Percentiles rank a stretch among this genome's conserved stretches.
phyloP scores from a whole-genome alignment of 177 flowering plant genomes.

The Vitis hybrid region DNA sequence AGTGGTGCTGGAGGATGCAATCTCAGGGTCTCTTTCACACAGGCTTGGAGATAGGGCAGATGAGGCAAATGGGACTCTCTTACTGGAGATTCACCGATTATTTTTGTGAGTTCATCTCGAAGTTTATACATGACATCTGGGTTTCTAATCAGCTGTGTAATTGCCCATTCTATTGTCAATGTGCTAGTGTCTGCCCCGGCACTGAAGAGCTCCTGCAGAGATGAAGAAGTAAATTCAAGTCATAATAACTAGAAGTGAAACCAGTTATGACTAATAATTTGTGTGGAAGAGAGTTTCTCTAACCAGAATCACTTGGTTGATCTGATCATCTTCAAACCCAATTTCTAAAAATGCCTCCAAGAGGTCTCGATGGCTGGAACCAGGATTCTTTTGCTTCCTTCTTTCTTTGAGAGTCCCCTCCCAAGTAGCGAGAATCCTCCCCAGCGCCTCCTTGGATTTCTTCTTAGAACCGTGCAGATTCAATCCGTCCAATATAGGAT shows the following conservation, averaged over 20 bases:
- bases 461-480: conserved; percentile 28
- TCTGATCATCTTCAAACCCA: conserved; percentile 13
- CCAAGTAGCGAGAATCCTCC: conserved; percentile 15
- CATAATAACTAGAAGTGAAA: not conserved
- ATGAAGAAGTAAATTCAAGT: not conserved
- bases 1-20: not conserved
- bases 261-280: too few relatives aligned
- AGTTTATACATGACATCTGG: not conserved
- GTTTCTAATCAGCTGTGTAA: conserved; percentile 1
- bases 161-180: conserved; percentile 18
- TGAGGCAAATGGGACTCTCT: not conserved
- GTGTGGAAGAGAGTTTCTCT: not conserved
- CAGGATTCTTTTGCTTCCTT: conserved; percentile 6
- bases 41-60: not conserved
- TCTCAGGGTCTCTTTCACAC: not conserved
- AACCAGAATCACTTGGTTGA: conserved; percentile 15
- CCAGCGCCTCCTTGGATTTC: not conserved
- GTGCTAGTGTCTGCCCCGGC: conserved; percentile 32
- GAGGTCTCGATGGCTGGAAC: conserved; percentile 20
- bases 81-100: not conserved
- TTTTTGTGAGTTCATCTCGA: not conserved
- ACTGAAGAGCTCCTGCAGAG: conserved; percentile 23
- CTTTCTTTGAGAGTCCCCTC: conserved; percentile 29
- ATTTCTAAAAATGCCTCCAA: conserved; percentile 15
- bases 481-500: conserved; percentile 19